These are phyloP conservation scores for Endocalyx cinctus DNA, from an alignment of 2,329 filamentous ascomycete genomes.

Conservation along the genomic window DNA sequence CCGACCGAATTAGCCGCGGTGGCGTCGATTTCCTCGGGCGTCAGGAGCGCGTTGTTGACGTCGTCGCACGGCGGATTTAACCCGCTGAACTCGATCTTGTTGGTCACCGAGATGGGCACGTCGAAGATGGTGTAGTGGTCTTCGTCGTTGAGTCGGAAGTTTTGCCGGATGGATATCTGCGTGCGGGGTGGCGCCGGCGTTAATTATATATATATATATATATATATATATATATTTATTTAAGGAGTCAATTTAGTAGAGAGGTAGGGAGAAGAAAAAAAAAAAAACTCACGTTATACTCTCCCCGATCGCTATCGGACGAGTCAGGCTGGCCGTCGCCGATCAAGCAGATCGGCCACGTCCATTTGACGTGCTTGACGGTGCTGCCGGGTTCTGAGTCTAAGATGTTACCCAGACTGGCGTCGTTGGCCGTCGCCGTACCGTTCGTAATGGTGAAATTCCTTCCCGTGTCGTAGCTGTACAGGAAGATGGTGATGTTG, in stretches of 20 bases:
- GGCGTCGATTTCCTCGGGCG: slow-evolving; percentile 39
- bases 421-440: slow-evolving; percentile 45
- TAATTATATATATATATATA: not conserved
- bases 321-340: slow-evolving; percentile 49
- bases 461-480: slow-evolving; percentile 55
- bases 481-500: slow-evolving; percentile 64
- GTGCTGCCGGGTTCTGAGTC: slow-evolving; percentile 60
- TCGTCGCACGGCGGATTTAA: slow-evolving; percentile 44
- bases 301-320: slow-evolving; percentile 48
- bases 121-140: slow-evolving; percentile 68
- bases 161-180: slow-evolving; percentile 66
- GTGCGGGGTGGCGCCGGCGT: not conserved
- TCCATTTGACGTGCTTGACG: slow-evolving; percentile 70
- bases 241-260: too few species aligned
- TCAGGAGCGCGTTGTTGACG: slow-evolving; percentile 47
- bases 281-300: slow-evolving; percentile 56
- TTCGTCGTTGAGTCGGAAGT: slow-evolving; percentile 59
- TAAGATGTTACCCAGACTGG: slow-evolving; percentile 59
- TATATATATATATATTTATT: too few species aligned
- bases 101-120: slow-evolving; percentile 64
- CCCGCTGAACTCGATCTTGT: slow-evolving; percentile 47
- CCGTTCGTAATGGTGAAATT: slow-evolving; percentile 68
- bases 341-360: slow-evolving; percentile 65
- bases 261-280: too few species aligned
- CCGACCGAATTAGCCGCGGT: slow-evolving; percentile 39